Base-by-base conservation (phyloP, 495 filamentous ascomycete genomes). In the Aspergillus ellipticus region DNA sequence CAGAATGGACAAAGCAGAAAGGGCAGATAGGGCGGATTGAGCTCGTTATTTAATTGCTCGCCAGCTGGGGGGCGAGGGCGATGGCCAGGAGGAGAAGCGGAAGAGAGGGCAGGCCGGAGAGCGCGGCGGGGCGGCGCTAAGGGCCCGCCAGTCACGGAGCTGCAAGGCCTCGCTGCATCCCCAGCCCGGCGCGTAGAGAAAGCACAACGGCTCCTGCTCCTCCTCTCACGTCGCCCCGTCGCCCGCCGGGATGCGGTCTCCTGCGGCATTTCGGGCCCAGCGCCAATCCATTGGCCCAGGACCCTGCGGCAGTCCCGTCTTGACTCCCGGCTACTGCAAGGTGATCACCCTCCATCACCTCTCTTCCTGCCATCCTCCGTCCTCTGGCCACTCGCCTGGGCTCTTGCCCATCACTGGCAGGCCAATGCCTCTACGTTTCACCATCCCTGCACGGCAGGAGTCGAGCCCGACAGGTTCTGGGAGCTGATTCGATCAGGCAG, bases 351-450 rank as follows among this genome's bases (percentile, higher is more conserved):
- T n/a, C 24, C 45, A 57, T 61, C 58, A 61, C 58, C 45, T 41
- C 29, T 41, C 29, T 22, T 48, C 47, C 13, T 17, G 7, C 74
- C 74, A 93, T 22, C 93, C 94, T 72, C 82, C 88, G 51, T 78
- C 76, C 43, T 66, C 66, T 17, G 61, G 65, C 42, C 60, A 55
- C 41, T 64, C 37, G 16, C 46, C 60, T 39, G 47, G 53, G 22
- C 42, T 45, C 11, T 7, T 37, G 41, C 49, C 41, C 13, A 42
- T 46, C 29, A 28, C 15, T 16, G 28, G 28, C 31, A 22, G 21
- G 39, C n/a, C 29, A 15, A 28, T 60, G 22, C 49, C 54, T 24
- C 58, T 46, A 37, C 37, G 53, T 56, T 61, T 57, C 58, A 61
- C 53, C 26, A 61, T 52, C 29, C 21, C 53, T 61, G 54, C 58